Evolutionary conservation across 306 rosid genomes (phyloP).

Genomic region (Lathyrus sativus): DNA sequence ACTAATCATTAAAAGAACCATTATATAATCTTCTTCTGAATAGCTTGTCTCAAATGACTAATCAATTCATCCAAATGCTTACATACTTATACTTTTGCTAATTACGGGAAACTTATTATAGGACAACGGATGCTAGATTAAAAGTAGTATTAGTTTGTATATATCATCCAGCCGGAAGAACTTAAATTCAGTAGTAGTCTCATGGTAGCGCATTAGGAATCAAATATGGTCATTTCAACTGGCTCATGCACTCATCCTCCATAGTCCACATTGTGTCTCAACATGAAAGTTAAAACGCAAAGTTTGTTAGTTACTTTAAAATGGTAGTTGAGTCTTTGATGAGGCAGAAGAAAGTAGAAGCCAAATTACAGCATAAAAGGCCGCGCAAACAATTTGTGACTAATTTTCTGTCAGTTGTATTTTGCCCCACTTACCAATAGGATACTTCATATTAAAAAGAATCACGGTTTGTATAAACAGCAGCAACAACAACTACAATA

Average conservation of each 20-base stretch:
- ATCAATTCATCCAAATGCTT: conserved; percentile 24
- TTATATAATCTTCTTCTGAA: conserved; percentile 22
- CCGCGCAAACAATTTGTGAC: not conserved
- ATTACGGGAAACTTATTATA: conserved; percentile 21
- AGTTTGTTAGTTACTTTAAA: not conserved
- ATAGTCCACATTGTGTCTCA: conserved; percentile 13
- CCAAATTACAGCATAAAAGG: conserved; percentile 28
- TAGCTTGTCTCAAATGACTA: conserved; percentile 32
- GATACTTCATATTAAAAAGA: conserved; percentile 17
- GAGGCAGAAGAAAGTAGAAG: conserved; percentile 3
- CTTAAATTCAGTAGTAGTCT: conserved; percentile 4
- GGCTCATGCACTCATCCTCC: conserved; percentile 9
- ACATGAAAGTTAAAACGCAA: conserved; percentile 2
- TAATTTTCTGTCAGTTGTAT: conserved; percentile 1
- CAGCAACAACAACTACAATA: too few relatives aligned
- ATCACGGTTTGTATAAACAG: not conserved
- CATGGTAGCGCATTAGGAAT: not conserved
- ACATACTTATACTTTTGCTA: conserved; percentile 17
- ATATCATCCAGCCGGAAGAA: conserved; percentile 11
- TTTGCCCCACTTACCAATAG: not conserved
- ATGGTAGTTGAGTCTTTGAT: conserved; percentile 1
- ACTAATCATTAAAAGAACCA: conserved; percentile 10
- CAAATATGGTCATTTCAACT: conserved; percentile 6
- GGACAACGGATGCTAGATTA: conserved; percentile 20
- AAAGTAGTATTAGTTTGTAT: conserved; percentile 13